Conservation (phyloP, 164 flowering plant species). For the Echeveria elegans region DNA sequence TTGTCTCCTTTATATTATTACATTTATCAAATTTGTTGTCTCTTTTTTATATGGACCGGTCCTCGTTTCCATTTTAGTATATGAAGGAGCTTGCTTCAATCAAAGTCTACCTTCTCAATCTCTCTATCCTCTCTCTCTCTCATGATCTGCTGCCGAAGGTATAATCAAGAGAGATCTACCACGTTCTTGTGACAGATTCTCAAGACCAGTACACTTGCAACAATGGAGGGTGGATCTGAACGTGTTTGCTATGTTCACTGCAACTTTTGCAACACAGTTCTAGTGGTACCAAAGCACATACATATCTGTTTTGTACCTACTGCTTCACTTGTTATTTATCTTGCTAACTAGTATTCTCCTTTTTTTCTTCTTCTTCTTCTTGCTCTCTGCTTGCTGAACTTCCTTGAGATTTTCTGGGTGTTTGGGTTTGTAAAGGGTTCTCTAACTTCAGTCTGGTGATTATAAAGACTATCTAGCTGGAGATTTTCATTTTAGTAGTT, state of each 20-base stretch:
- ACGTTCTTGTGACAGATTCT: neutral
- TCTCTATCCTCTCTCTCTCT: neutral
- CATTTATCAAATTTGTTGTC: neutral
- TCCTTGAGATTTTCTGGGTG: neutral
- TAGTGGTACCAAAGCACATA: constrained; percentile 52
- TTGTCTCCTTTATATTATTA: neutral
- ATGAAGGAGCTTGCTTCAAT: constrained; percentile 5
- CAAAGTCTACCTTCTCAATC: neutral
- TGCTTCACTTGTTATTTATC: neutral
- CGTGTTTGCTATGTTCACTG: constrained; percentile 88
- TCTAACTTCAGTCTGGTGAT: neutral
- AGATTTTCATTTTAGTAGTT: neutral
- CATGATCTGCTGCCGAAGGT: neutral
- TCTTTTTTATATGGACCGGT: neutral
- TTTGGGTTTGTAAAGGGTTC: neutral
- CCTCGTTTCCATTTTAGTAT: neutral
- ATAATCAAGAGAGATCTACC: neutral
- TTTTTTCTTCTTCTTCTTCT: neutral
- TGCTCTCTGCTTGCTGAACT: neutral
- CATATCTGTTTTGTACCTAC: neutral
- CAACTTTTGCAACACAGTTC: constrained; percentile 94
- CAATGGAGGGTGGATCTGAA: constrained; percentile 59
- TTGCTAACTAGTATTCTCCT: neutral
- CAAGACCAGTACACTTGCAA: constrained; percentile 16
- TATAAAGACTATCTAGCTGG: neutral